These are phyloP conservation scores for Ilyonectria robusta DNA, from an alignment of 2,329 filamentous ascomycete genomes.

Conservation along the genomic window DNA sequence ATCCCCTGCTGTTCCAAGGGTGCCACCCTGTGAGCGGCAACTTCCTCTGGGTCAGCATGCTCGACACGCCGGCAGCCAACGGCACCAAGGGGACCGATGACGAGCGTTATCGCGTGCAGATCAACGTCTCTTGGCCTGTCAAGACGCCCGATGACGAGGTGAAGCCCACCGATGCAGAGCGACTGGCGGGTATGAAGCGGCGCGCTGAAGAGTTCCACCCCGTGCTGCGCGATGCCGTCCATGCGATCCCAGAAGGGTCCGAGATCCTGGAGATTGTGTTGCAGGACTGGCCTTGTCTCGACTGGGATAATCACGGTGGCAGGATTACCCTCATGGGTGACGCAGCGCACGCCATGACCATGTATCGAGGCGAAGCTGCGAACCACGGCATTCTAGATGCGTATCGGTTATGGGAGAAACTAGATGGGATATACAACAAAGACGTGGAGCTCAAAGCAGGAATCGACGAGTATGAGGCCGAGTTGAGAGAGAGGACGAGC, in stretches of 20 bases:
- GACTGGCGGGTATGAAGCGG: slow-evolving; percentile 58
- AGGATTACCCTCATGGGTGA: slow-evolving; percentile 66
- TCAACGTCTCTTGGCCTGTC: slow-evolving; percentile 63
- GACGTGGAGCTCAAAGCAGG: slow-evolving; percentile 27
- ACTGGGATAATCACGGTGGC: slow-evolving; percentile 60
- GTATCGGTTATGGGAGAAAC: slow-evolving; percentile 45
- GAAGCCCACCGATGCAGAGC: slow-evolving; percentile 48
- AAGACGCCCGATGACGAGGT: slow-evolving; percentile 52
- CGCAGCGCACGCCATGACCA: slow-evolving; percentile 72
- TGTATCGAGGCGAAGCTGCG: slow-evolving; percentile 61
- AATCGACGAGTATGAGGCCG: slow-evolving; percentile 50
- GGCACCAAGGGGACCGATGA: slow-evolving; percentile 49
- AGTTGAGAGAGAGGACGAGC: slow-evolving; percentile 48
- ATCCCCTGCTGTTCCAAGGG: slow-evolving; percentile 69
- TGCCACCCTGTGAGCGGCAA: slow-evolving; percentile 64
- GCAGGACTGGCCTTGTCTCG: slow-evolving; percentile 54
- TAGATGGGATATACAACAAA: slow-evolving; percentile 38
- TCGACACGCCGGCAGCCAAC: slow-evolving; percentile 58
- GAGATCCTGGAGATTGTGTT: slow-evolving; percentile 54
- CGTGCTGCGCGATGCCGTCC: slow-evolving; percentile 58
- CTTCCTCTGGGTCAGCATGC: slow-evolving; percentile 65
- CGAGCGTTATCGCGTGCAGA: slow-evolving; percentile 58
- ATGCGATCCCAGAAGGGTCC: slow-evolving; percentile 59
- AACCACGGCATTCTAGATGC: slow-evolving; percentile 60
- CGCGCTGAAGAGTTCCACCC: slow-evolving; percentile 52